These are phyloP conservation scores for Ogataea degrootiae DNA, from an alignment of 805 yeast genomes.

Conservation along the genomic window DNA sequence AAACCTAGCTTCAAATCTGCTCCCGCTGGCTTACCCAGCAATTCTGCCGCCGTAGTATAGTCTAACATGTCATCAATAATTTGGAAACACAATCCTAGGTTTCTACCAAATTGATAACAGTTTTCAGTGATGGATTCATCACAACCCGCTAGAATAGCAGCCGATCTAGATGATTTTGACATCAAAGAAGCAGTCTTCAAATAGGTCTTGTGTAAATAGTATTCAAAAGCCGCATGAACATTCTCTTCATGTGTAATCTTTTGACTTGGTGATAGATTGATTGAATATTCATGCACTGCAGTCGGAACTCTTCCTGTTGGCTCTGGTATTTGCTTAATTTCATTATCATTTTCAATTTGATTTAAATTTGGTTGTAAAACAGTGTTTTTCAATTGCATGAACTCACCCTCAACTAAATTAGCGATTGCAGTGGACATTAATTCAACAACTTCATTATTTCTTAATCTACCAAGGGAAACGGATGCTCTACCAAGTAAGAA, in stretches of 20 bases:
- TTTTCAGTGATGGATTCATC: slow-evolving; percentile 69
- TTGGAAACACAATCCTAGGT: slow-evolving; percentile 92
- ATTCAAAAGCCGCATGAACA: slow-evolving; percentile 89
- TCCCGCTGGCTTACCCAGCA: slow-evolving; percentile 92
- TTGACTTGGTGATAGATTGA: slow-evolving; percentile 17
- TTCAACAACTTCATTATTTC: slow-evolving; percentile 97
- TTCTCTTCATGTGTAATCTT: slow-evolving; percentile 53
- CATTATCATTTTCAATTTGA: slow-evolving; percentile 41
- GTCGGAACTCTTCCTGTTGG: slow-evolving; percentile 64
- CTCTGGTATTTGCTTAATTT: slow-evolving; percentile 41
- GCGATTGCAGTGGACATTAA: slow-evolving; percentile 94
- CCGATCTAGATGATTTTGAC: slow-evolving; percentile 88
- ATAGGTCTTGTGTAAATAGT: slow-evolving; percentile 92
- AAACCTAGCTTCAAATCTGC: slow-evolving; percentile 91
- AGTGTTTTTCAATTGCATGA: slow-evolving; percentile 96
- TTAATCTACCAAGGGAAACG: slow-evolving; percentile 84
- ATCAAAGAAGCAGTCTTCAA: slow-evolving; percentile 91
- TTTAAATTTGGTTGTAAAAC: slow-evolving; percentile 52
- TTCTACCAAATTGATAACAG: slow-evolving; percentile 88
- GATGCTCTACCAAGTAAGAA: slow-evolving; percentile 94
- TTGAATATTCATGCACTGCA: slow-evolving; percentile 53
- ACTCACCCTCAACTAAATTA: slow-evolving; percentile 95
- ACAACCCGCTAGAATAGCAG: slow-evolving; percentile 90
- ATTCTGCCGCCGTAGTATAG: slow-evolving; percentile 79
- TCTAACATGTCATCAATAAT: slow-evolving; percentile 95